A percentile compares a stretch with the other conserved stretches of the same genome.
Evolutionary conservation across 176 grass and related monocot species (phyloP).

Genomic region (Calamus simplicifolius): DNA sequence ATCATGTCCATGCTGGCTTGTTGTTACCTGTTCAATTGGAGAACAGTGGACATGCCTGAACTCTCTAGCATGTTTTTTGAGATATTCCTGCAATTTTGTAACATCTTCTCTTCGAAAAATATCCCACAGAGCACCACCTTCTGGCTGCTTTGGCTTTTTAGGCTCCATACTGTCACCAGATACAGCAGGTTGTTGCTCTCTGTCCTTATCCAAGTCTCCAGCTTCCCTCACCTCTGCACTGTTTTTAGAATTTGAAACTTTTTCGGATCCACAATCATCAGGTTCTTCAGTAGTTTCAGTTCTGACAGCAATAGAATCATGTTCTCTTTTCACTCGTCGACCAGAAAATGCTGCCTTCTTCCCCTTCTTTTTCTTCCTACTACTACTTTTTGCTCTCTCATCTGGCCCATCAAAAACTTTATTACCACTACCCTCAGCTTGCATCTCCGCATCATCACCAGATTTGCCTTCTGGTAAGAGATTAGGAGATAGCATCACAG

Average conservation of each 20-base stretch:
- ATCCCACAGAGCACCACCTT: conserved; percentile 81
- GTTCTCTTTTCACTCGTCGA: too few species aligned
- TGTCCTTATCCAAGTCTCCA: background rate
- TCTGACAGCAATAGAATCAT: too few species aligned
- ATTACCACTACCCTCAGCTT: background rate
- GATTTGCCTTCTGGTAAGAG: background rate
- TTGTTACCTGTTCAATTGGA: conserved; percentile 41
- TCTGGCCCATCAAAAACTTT: background rate
- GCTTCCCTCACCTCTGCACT: background rate
- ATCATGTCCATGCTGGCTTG: too few species aligned
- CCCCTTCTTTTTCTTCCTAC: background rate
- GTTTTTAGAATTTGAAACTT: too few species aligned
- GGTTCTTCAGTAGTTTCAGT: too few species aligned
- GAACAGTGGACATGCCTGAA: conserved; percentile 55
- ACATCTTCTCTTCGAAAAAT: conserved; percentile 85
- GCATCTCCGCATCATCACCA: background rate
- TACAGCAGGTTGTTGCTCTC: background rate
- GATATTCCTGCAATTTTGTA: conserved; percentile 53
- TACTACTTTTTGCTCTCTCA: background rate
- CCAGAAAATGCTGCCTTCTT: too few species aligned
- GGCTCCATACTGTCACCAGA: conserved; percentile 4
- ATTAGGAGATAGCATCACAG: too few species aligned
- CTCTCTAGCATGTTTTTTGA: conserved; percentile 57
- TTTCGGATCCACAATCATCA: too few species aligned
- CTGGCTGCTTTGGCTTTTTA: conserved; percentile 1